Percentiles rank a stretch among this genome's conserved stretches.
These are phyloP conservation scores for Apiotrichum sp. DNA, from an alignment of 1,284 basidiomycete species.

Conservation along the genomic window DNA sequence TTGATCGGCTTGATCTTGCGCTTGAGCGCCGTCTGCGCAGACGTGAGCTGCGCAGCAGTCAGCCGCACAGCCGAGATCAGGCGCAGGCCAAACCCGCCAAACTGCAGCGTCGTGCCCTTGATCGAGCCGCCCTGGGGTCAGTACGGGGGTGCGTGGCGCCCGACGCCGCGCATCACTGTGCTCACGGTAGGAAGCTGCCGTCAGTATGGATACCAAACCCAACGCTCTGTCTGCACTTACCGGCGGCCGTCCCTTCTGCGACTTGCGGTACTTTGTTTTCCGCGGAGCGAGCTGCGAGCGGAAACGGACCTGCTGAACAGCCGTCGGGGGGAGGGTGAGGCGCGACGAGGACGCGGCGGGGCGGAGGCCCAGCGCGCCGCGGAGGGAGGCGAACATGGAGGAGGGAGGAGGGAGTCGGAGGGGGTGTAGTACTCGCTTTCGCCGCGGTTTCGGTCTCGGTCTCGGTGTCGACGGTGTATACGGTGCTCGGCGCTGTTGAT, in stretches of 20 bases:
- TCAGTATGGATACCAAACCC: not conserved
- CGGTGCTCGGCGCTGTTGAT: too few species aligned
- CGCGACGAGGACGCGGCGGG: slow-evolving; percentile 5
- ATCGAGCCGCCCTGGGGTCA: slow-evolving; percentile 69
- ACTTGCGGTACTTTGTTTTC: slow-evolving; percentile 71
- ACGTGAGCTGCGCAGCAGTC: slow-evolving; percentile 84
- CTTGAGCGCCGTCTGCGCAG: slow-evolving; percentile 82
- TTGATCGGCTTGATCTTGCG: slow-evolving; percentile 87
- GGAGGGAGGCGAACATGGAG: slow-evolving; percentile 2
- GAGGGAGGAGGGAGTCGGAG: not conserved
- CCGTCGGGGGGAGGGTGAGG: slow-evolving; percentile 3
- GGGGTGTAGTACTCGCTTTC: too few species aligned
- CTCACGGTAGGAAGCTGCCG: slow-evolving; percentile 30
- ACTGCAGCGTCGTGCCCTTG: slow-evolving; percentile 87
- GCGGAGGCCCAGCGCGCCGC: slow-evolving; percentile 10
- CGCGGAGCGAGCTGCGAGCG: slow-evolving; percentile 70
- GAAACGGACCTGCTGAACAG: slow-evolving; percentile 41
- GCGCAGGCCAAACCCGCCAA: slow-evolving; percentile 79
- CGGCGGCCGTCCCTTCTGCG: slow-evolving; percentile 79
- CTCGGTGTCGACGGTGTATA: not conserved
- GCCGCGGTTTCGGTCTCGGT: not conserved
- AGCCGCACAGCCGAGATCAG: slow-evolving; percentile 78
- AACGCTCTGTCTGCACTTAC: slow-evolving; percentile 51
- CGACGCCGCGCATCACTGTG: not conserved
- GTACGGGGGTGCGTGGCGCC: not conserved